A percentile compares a stretch with the other conserved stretches of the same genome.
Evolutionary conservation across 768 basidiomycete genomes (phyloP).

Genomic region (Lactifluus piperatus): DNA sequence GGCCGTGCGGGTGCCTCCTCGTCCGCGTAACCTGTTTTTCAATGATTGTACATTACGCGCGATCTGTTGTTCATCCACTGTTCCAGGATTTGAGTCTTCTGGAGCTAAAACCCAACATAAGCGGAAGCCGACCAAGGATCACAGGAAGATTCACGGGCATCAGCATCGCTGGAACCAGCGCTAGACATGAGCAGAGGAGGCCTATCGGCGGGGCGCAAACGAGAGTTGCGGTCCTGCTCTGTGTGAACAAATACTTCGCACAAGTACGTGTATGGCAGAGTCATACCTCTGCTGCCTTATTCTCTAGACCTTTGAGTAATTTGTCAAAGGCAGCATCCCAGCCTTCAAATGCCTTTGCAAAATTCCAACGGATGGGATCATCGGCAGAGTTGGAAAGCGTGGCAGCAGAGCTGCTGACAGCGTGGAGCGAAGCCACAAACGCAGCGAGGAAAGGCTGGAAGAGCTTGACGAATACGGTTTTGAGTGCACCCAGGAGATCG

Average conservation of each 20-base stretch:
- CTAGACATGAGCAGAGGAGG: constrained; percentile 31
- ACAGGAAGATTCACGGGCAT: constrained; percentile 40
- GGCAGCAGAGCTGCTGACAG: constrained; percentile 39
- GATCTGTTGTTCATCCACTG: constrained; percentile 82
- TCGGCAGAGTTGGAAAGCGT: constrained; percentile 29
- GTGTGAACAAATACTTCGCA: neutral
- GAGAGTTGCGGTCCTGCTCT: constrained; percentile 61
- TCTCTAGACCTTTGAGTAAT: constrained; percentile 63
- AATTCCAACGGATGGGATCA: constrained; percentile 49
- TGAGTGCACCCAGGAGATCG: constrained; percentile 72
- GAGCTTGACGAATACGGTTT: constrained; percentile 76
- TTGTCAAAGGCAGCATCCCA: constrained; percentile 82
- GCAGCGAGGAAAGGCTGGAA: constrained; percentile 78
- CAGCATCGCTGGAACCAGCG: constrained; percentile 50
- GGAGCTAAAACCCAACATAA: constrained; percentile 31
- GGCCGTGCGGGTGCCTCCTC: constrained; percentile 53
- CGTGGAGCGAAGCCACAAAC: constrained; percentile 78
- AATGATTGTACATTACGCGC: constrained; percentile 87
- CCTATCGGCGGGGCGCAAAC: constrained; percentile 38
- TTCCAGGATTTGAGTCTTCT: constrained; percentile 39
- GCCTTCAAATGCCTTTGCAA: constrained; percentile 57
- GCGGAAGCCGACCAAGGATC: neutral
- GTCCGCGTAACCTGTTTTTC: constrained; percentile 73
- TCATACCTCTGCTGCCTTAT: constrained; percentile 58
- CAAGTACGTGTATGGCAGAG: constrained; percentile 2